These are phyloP conservation scores for Halteria grandinella DNA, from an alignment of 73 alveolate genomes.

Conservation along the genomic window DNA sequence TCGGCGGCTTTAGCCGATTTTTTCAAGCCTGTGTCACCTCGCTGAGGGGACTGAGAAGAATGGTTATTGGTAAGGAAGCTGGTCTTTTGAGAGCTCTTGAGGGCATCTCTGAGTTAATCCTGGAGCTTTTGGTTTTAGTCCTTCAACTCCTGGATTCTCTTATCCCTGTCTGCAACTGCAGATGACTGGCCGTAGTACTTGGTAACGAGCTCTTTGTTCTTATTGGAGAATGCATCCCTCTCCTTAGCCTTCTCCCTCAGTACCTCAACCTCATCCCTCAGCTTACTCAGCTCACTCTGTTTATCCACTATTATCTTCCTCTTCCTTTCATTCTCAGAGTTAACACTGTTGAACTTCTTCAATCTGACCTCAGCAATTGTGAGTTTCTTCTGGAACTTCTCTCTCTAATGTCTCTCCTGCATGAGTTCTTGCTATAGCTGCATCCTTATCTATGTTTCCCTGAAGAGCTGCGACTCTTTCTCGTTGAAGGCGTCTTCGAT, in stretches of 20 bases:
- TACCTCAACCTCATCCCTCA: slow-evolving; percentile 21
- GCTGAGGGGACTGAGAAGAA: not conserved
- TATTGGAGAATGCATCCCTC: slow-evolving; percentile 21
- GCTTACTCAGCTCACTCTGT: not conserved
- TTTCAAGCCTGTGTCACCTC: not conserved
- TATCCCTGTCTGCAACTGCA: slow-evolving; percentile 12
- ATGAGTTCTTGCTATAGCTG: not conserved
- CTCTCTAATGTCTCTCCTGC: slow-evolving; percentile 14
- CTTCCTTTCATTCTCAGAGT: slow-evolving; percentile 38
- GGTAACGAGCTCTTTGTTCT: slow-evolving; percentile 38
- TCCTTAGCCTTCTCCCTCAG: slow-evolving; percentile 22
- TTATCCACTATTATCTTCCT: slow-evolving; percentile 27
- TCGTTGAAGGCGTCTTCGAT: not conserved
- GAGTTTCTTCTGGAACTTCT: slow-evolving; percentile 4
- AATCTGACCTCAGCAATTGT: not conserved
- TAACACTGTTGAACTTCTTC: slow-evolving; percentile 28
- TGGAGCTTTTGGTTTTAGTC: not conserved
- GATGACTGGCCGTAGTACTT: slow-evolving; percentile 10
- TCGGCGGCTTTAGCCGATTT: not conserved
- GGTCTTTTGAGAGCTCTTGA: not conserved
- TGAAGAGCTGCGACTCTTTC: not conserved
- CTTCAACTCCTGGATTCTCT: not conserved
- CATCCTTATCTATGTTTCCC: not conserved
- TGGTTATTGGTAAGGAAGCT: not conserved
- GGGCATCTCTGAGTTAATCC: not conserved